These are phyloP conservation scores for Sclerotinia nivalis DNA, from an alignment of 2,329 filamentous ascomycete species.

Conservation along the genomic window DNA sequence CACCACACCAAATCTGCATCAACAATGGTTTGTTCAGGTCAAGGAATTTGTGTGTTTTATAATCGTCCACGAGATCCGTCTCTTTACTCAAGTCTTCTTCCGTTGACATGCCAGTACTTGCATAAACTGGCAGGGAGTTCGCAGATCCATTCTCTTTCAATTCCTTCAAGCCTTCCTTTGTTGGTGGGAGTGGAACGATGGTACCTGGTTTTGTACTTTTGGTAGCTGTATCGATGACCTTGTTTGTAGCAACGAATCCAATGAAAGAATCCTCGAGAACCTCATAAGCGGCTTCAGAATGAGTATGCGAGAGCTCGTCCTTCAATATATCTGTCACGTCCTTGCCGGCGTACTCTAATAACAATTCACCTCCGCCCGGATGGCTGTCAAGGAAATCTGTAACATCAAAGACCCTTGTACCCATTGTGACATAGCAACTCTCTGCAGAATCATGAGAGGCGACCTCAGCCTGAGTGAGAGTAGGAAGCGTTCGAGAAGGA, in stretches of 20 bases:
- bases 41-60: constrained; percentile 89
- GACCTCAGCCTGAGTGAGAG: constrained; percentile 78
- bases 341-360: constrained; percentile 86
- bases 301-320: constrained; percentile 78
- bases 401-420: constrained; percentile 89
- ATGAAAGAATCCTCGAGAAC: constrained; percentile 85
- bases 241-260: constrained; percentile 70
- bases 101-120: constrained; percentile 79
- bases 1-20: constrained; percentile 82
- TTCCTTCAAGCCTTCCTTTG: constrained; percentile 49
- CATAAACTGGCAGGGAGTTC: constrained; percentile 49
- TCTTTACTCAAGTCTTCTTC: constrained; percentile 85
- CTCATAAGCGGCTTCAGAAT: constrained; percentile 94
- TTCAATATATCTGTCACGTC: constrained; percentile 81
- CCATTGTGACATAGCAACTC: constrained; percentile 92
- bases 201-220: constrained; percentile 43
- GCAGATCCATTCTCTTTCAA: constrained; percentile 44
- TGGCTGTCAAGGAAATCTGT: constrained; percentile 89
- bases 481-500: constrained; percentile 80
- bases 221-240: constrained; percentile 42
- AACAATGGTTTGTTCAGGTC: constrained; percentile 84
- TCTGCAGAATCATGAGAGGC: constrained; percentile 74
- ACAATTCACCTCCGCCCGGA: constrained; percentile 83
- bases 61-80: constrained; percentile 75
- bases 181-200: constrained; percentile 55